Evolutionary conservation across 129 eudicot species (phyloP), one percentile per base, ranked within the genome.

Genomic region (Dittrichia graveolens): DNA sequence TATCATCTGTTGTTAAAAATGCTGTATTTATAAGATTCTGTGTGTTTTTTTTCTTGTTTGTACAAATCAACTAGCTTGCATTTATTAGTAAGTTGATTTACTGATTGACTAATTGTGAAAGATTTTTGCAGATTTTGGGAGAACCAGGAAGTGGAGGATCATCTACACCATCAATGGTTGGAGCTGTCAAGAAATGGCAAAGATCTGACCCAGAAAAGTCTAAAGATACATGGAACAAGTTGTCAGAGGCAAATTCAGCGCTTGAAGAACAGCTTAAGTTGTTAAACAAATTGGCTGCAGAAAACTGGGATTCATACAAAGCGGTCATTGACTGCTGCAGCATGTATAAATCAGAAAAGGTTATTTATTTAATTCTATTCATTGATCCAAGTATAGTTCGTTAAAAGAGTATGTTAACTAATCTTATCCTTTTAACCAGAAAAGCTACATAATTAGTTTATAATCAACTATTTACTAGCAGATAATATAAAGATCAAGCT

Each of bases 161-260:
- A 48, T 91, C 97, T 34, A 88, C 97, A 49, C 92, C 95, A 39
- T 91, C 96, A 24, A 91, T 91, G 97, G 97, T 91, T 45, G 93
- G 97, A 40, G 97, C 96, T 57, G 91, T 91, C n/a, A 88, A 91
- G 82, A 91, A 91, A 82, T 91, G 97, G 97, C 97, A 88, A 80
- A 91, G 83, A 62, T 75, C 93, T 43, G 97, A 91, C 64, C 96
- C 96, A 62, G 74, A 91, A 59, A 83, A 72, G 76, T 84, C 97
- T 4, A 75, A 57, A 46, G 82, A 86, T 53, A 88, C 83, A 53
- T 91, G 96, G 91, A 83, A 81, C 75, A 86, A 84, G 78, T 82
- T 91, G 78, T 86, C 96, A 37, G 85, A 86, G 35, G 93, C 86
- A 70, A 91, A 91, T 73, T 80, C 87, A 56, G 75, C 83, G 42